phyloP scores from a whole-genome alignment of 2,329 filamentous ascomycete genomes.

The Huntiella omanensis region DNA sequence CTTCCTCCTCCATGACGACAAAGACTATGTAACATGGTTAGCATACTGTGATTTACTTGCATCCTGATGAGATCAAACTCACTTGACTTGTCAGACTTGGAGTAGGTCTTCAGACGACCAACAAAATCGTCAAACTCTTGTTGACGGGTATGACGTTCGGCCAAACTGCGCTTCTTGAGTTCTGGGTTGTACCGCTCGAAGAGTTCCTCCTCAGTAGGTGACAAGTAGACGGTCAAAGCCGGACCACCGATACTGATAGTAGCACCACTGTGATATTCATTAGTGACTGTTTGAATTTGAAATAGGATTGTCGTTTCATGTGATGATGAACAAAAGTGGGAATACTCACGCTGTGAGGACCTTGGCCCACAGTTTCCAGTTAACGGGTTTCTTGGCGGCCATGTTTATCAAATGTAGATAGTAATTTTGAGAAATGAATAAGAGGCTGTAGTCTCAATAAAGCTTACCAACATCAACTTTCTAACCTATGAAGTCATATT shows the following conservation, averaged over 20 bases:
- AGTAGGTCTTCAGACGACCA: slow-evolving; percentile 63
- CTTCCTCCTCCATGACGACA: slow-evolving; percentile 31
- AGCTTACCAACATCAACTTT: not conserved
- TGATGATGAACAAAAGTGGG: slow-evolving; percentile 1
- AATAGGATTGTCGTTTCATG: not conserved
- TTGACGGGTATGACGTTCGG: slow-evolving; percentile 53
- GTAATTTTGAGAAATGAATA: not conserved
- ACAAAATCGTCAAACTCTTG: slow-evolving; percentile 87
- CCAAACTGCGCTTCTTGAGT: slow-evolving; percentile 73
- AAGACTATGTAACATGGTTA: slow-evolving; percentile 22
- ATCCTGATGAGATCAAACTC: slow-evolving; percentile 19
- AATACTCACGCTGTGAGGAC: slow-evolving; percentile 46
- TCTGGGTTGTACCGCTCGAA: slow-evolving; percentile 88
- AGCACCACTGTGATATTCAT: slow-evolving; percentile 36
- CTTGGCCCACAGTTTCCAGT: slow-evolving; percentile 43
- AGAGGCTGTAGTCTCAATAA: not conserved
- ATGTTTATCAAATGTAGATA: not conserved
- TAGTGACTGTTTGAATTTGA: not conserved
- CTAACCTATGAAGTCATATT: not conserved
- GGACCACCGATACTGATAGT: slow-evolving; percentile 67
- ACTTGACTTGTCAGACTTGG: slow-evolving; percentile 86
- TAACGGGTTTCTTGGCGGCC: slow-evolving; percentile 10
- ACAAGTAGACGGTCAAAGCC: slow-evolving; percentile 59
- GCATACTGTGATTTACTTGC: not conserved
- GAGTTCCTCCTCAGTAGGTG: slow-evolving; percentile 78